phyloP scores from a whole-genome alignment of 352 stramenopile genomes.

The Thalassiosira hispida region DNA sequence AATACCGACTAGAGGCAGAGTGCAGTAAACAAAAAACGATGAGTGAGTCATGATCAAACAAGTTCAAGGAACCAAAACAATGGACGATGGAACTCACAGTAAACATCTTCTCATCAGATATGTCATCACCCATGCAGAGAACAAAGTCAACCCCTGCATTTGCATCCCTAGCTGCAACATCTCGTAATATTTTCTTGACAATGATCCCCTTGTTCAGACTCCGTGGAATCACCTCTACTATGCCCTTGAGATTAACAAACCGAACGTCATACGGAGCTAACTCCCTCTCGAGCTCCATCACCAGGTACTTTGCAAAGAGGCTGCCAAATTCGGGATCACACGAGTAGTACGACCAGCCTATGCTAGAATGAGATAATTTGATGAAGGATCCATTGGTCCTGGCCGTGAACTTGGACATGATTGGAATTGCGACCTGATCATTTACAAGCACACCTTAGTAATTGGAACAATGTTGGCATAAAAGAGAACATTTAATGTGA shows the following conservation, averaged over 20 bases:
- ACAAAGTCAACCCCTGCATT: slow-evolving; percentile 90
- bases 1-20: slow-evolving; percentile 61
- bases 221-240: slow-evolving; percentile 92
- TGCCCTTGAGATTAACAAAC: slow-evolving; percentile 78
- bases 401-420: slow-evolving; percentile 91
- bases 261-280: slow-evolving; percentile 54
- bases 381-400: slow-evolving; percentile 91
- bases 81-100: slow-evolving; percentile 40
- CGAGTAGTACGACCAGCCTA: slow-evolving; percentile 93
- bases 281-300: slow-evolving; percentile 68
- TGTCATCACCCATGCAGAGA: slow-evolving; percentile 93
- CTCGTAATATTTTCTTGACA: slow-evolving; percentile 90
- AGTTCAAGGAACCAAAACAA: slow-evolving; percentile 1
- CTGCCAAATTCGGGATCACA: slow-evolving; percentile 93
- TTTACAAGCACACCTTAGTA: neutral
- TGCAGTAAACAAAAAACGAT: neutral
- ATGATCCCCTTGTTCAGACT: slow-evolving; percentile 93
- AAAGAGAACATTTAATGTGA: neutral
- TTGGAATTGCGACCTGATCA: slow-evolving; percentile 56
- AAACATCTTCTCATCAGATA: slow-evolving; percentile 96
- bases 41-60: neutral
- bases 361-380: slow-evolving; percentile 88
- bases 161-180: slow-evolving; percentile 84
- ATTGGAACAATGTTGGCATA: neutral
- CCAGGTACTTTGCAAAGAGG: slow-evolving; percentile 91